phyloP scores from a whole-genome alignment of 2,329 filamentous ascomycete genomes.

The Beauveria scarabaeidicola region DNA sequence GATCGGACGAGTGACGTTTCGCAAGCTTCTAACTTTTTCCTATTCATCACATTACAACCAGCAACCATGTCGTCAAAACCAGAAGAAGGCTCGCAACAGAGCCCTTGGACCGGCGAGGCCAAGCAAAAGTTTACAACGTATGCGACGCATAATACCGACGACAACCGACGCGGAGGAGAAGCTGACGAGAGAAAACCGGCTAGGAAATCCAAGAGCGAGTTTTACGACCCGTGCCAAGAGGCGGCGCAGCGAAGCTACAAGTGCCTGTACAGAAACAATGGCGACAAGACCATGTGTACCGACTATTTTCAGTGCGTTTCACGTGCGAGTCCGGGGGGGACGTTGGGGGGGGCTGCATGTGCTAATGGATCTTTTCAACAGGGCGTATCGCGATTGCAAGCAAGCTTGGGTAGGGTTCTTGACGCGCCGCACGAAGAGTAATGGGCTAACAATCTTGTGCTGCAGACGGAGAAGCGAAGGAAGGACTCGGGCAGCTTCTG shows the following conservation, averaged over 20 bases:
- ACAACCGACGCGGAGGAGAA: not conserved
- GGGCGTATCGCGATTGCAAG: constrained; percentile 90
- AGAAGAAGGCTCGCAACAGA: constrained; percentile 12
- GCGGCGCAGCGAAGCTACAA: constrained; percentile 76
- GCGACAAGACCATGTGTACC: constrained; percentile 78
- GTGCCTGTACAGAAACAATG: constrained; percentile 81
- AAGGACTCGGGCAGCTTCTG: constrained; percentile 21
- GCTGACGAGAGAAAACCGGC: not conserved
- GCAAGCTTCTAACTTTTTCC: not conserved
- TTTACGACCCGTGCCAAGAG: constrained; percentile 92
- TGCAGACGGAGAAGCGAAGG: constrained; percentile 25
- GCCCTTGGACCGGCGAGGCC: constrained; percentile 50
- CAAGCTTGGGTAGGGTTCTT: constrained; percentile 69
- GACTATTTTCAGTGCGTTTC: constrained; percentile 86
- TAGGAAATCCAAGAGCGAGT: constrained; percentile 84
- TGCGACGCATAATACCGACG: constrained; percentile 17
- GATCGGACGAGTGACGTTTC: not conserved
- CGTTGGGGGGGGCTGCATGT: not conserved
- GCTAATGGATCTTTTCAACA: constrained; percentile 29
- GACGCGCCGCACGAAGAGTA: not conserved
- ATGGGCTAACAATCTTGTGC: not conserved
- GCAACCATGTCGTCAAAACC: constrained; percentile 13
- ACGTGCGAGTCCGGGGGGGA: not conserved
- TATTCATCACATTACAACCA: not conserved
- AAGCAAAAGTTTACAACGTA: constrained; percentile 59